Base-by-base conservation (phyloP, 2,329 filamentous ascomycete genomes). In the Drechslerella dactyloides region DNA sequence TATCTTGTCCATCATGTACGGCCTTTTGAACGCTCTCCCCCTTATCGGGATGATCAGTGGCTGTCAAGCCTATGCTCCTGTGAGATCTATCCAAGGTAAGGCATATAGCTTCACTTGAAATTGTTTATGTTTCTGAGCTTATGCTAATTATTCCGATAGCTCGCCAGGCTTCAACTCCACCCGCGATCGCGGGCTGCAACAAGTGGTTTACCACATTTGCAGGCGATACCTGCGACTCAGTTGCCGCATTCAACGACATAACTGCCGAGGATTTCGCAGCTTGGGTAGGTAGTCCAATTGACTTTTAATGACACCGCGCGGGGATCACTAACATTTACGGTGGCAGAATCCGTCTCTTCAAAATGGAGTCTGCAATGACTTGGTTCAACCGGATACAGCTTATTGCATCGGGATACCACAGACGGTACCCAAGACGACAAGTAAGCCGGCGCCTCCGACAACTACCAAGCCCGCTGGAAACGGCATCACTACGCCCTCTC, bases 261-360 rank as follows among this genome's bases (percentile, higher is more conserved):
- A 54, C 54, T 30, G 2, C 52, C 27, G 54, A 66, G 15, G 19
- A 66, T 8, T 23, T 66, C 17, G 27, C 27, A 33, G 27, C 42
- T 54, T 33, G 33, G 35, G 13, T 66, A 46, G 53, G 54, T 58
- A 58, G 57, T 23, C 7, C 8, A 17, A 37, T 23, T 44, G 24
- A 2, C 30, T 35, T 19, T 15, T 2, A 37, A 27, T 10, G 54
- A 57, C 21, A 1, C 17, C 27, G 15, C 8, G 4, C 8, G 6
- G 15, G 17, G 15, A 46, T 57, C 17, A 6, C 44, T 61, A 54
- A 61, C 42, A 52, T 23, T 3, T 27, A 33, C 44, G 30, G 5
- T 15, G 23, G 7, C 51, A 66, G 62, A 66, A 66, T 19, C 62
- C 62, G 53, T 48, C 44, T 11, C 54, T 66, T 1, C 23, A 66